Conservation (phyloP, 2,329 filamentous ascomycete genomes). For the Metarhizium brunneum region DNA sequence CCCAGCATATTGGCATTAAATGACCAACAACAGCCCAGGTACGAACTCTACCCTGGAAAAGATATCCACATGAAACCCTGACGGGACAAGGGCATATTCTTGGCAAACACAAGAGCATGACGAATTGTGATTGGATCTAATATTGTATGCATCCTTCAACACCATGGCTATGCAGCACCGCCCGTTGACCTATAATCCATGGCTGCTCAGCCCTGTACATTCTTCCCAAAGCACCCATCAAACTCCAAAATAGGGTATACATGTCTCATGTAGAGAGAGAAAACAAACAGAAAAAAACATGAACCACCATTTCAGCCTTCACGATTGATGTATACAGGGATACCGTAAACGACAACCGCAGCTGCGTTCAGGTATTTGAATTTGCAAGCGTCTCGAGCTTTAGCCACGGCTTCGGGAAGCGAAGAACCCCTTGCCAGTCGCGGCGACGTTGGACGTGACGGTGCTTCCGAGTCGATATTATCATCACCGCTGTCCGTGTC, state of each 20-base stretch:
- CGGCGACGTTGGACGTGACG: constrained; percentile 18
- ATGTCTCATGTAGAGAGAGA: background rate
- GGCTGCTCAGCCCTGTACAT: too few relatives aligned
- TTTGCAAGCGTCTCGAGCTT: constrained; percentile 68
- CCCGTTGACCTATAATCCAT: too few relatives aligned
- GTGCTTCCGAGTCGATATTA: constrained; percentile 12
- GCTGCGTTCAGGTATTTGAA: constrained; percentile 89
- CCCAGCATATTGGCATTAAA: too few relatives aligned
- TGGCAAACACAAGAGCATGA: too few relatives aligned
- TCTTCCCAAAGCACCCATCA: background rate
- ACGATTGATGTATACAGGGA: constrained; percentile 68
- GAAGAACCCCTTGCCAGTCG: constrained; percentile 22
- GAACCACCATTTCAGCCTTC: constrained; percentile 18
- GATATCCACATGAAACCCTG: too few relatives aligned
- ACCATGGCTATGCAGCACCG: too few relatives aligned
- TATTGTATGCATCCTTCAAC: too few relatives aligned
- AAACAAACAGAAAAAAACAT: background rate
- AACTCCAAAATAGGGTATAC: background rate
- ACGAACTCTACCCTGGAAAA: too few relatives aligned
- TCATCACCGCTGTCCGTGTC: background rate
- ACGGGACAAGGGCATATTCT: too few relatives aligned
- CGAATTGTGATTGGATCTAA: too few relatives aligned
- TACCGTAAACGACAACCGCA: constrained; percentile 87
- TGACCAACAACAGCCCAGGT: too few relatives aligned
- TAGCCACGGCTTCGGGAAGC: constrained; percentile 73